phyloP scores from a whole-genome alignment of 2,329 filamentous ascomycete genomes.

The Rutstroemia sydowiana region DNA sequence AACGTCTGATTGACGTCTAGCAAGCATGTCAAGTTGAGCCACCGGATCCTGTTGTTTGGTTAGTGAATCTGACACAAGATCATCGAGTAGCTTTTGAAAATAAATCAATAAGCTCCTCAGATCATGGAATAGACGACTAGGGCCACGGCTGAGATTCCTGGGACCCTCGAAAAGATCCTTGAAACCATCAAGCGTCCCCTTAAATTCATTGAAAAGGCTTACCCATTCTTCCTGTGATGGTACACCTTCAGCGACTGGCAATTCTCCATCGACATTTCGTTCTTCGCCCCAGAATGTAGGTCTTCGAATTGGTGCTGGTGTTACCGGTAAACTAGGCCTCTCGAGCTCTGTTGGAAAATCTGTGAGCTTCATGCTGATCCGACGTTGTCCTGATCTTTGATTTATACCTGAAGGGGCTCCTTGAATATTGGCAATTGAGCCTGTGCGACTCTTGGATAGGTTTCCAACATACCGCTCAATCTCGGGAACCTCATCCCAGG shows the following conservation, averaged over 20 bases:
- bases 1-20: constrained; percentile 56
- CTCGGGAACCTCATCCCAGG: constrained; percentile 86
- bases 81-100: constrained; percentile 2
- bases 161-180: constrained; percentile 5
- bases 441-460: constrained; percentile 56
- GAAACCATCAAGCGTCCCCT: constrained; percentile 3
- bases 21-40: constrained; percentile 62
- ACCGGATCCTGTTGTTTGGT: constrained; percentile 54
- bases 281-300: constrained; percentile 57
- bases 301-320: constrained; percentile 70
- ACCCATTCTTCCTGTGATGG: constrained; percentile 89
- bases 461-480: constrained; percentile 83
- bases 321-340: constrained; percentile 82
- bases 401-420: constrained; percentile 27
- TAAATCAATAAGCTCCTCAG: constrained; percentile 1
- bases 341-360: constrained; percentile 81
- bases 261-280: constrained; percentile 43
- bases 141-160: not conserved
- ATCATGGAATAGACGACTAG: constrained; percentile 1
- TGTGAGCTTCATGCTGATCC: constrained; percentile 60
- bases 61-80: constrained; percentile 8
- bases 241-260: constrained; percentile 75
- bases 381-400: constrained; percentile 25
- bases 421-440: constrained; percentile 30
- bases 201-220: constrained; percentile 50